A percentile compares a stretch with the other conserved stretches of the same genome.
These are phyloP conservation scores for Botrytis paeoniae DNA, from an alignment of 2,329 filamentous ascomycete genomes.

Conservation along the genomic window DNA sequence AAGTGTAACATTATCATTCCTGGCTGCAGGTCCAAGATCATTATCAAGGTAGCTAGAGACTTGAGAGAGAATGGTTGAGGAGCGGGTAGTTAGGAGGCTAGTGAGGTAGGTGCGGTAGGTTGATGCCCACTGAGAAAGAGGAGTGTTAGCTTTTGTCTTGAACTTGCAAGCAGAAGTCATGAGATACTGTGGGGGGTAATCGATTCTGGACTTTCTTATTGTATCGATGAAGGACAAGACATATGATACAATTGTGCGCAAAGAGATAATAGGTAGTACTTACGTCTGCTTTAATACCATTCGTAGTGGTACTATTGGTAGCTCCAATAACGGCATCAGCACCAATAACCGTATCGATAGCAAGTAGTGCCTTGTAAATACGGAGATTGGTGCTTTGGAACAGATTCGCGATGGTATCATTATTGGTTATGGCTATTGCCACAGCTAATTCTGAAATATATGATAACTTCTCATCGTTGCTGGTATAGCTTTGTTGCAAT, in stretches of 20 bases:
- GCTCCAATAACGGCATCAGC: not conserved
- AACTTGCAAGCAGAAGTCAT: not conserved
- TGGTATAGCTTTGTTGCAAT: not conserved
- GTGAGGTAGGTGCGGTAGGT: not conserved
- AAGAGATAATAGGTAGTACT: not conserved
- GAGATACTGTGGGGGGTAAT: not conserved
- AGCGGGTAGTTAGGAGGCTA: not conserved
- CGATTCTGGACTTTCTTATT: not conserved
- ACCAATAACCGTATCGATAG: not conserved
- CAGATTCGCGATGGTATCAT: not conserved
- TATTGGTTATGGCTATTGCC: conserved; percentile 4
- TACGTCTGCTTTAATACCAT: not conserved
- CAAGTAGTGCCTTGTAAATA: conserved; percentile 10
- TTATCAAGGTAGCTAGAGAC: conserved; percentile 7
- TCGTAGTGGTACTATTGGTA: not conserved
- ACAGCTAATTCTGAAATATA: conserved; percentile 10
- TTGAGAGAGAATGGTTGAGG: not conserved
- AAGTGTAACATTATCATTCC: not conserved
- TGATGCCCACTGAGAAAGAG: conserved; percentile 1
- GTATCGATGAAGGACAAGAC: not conserved
- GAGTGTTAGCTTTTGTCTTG: not conserved
- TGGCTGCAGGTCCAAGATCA: not conserved
- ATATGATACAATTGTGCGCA: not conserved
- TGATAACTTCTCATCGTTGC: not conserved
- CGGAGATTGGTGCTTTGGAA: conserved; percentile 2